phyloP scores from a whole-genome alignment of 2,329 filamentous ascomycete genomes.

The Akanthomyces dipterigenus region DNA sequence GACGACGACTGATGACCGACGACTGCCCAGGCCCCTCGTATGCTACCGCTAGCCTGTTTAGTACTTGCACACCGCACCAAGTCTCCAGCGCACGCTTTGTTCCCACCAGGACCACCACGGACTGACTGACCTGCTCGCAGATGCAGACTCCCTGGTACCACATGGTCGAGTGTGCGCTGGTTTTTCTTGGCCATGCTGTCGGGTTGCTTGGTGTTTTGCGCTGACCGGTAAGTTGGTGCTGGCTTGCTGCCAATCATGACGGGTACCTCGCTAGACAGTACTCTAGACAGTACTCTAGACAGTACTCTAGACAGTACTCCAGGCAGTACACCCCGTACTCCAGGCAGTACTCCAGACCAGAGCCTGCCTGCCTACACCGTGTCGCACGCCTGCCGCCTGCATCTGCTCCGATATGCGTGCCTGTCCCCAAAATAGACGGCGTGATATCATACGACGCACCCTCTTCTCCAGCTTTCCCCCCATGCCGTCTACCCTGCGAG shows the following conservation, averaged over 20 bases:
- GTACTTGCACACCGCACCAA: conserved; percentile 9
- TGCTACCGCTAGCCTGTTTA: neutral
- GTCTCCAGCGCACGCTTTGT: neutral
- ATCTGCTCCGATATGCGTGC: neutral
- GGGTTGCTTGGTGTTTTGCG: neutral
- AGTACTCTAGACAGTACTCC: too few relatives aligned
- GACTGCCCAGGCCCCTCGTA: neutral
- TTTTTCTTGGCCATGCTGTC: neutral
- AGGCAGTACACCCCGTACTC: too few relatives aligned
- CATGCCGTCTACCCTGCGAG: neutral
- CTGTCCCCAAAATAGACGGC: neutral
- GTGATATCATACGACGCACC: conserved; percentile 7
- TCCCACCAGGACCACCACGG: too few relatives aligned
- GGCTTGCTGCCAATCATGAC: neutral
- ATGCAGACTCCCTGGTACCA: neutral
- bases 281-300: too few relatives aligned
- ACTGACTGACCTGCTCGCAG: neutral
- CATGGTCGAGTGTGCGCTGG: neutral
- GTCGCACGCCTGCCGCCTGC: neutral
- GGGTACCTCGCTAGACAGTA: neutral
- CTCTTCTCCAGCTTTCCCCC: neutral
- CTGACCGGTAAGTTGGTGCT: too few relatives aligned
- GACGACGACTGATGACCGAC: neutral
- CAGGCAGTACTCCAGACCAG: neutral
- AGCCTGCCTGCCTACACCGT: neutral